Conservation (phyloP, 2,329 filamentous ascomycete genomes). For the Alternaria sp. region DNA sequence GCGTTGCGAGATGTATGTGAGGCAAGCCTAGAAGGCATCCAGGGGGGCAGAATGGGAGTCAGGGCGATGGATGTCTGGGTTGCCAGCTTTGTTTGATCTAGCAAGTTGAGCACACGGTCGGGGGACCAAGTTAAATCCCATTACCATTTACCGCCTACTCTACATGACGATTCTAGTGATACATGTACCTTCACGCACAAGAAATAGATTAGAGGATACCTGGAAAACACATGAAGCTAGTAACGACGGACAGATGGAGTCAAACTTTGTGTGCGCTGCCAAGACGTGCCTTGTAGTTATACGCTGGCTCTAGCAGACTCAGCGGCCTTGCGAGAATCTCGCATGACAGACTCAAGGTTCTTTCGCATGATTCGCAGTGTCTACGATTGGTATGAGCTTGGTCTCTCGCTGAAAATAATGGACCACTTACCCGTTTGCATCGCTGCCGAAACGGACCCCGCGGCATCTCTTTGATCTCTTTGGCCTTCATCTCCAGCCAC, state of each 20-base stretch:
- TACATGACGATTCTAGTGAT: neutral
- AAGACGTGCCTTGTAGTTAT: neutral
- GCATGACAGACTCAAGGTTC: slow-evolving; percentile 3
- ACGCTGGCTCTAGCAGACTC: neutral
- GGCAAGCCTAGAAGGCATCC: slow-evolving; percentile 20
- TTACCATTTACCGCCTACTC: neutral
- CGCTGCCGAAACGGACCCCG: no score
- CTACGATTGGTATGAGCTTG: neutral
- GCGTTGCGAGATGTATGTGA: slow-evolving; percentile 27
- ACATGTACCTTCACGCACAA: neutral
- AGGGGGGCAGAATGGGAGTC: slow-evolving; percentile 20
- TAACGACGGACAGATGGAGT: neutral
- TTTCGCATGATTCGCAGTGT: slow-evolving; percentile 4
- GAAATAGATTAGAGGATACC: neutral
- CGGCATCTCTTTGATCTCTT: no score
- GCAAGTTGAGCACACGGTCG: neutral
- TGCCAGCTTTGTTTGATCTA: slow-evolving; percentile 23
- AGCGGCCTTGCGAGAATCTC: neutral
- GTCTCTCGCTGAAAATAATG: no score
- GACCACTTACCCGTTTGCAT: no score
- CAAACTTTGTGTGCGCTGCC: neutral
- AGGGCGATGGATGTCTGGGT: slow-evolving; percentile 28
- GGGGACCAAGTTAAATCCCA: neutral
- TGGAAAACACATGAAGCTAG: neutral
- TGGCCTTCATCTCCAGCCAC: no score